These are phyloP conservation scores for Mycena maculata DNA, from an alignment of 768 basidiomycete species.

Conservation along the genomic window DNA sequence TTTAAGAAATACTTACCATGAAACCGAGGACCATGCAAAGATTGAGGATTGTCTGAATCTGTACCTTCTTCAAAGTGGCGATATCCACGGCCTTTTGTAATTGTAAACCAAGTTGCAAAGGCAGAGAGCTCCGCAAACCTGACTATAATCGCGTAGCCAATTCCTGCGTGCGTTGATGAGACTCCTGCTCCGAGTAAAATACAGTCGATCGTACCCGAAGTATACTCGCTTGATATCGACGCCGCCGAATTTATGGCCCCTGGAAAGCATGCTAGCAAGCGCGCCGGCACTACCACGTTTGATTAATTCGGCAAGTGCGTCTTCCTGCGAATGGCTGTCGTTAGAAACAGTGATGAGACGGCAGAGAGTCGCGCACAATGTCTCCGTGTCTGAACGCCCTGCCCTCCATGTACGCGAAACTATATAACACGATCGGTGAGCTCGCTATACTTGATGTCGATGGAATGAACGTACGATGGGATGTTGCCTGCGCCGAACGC, in stretches of 20 bases:
- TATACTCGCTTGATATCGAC: constrained; percentile 89
- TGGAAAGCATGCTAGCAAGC: constrained; percentile 66
- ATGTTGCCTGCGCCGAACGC: constrained; percentile 92
- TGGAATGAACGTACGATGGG: constrained; percentile 63
- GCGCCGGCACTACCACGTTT: constrained; percentile 67
- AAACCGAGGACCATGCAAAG: constrained; percentile 93
- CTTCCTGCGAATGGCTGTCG: constrained; percentile 63
- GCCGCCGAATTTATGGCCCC: constrained; percentile 77
- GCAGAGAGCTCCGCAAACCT: constrained; percentile 50
- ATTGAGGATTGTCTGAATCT: constrained; percentile 86
- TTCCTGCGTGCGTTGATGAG: constrained; percentile 57
- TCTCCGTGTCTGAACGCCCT: constrained; percentile 91
- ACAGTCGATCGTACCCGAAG: constrained; percentile 66
- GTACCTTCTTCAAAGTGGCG: constrained; percentile 78
- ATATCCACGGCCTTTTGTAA: constrained; percentile 81
- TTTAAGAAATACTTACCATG: constrained; percentile 59
- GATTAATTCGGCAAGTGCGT: constrained; percentile 68
- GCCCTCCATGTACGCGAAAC: constrained; percentile 89
- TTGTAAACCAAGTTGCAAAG: background rate
- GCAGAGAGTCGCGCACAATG: constrained; percentile 62
- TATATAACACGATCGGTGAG: constrained; percentile 41
- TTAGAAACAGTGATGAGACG: constrained; percentile 39
- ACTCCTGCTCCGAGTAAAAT: background rate
- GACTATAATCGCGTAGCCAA: constrained; percentile 91
- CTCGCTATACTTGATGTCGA: constrained; percentile 27